phyloP scores from a whole-genome alignment of 306 rosid genomes.

The Castanea sativa region DNA sequence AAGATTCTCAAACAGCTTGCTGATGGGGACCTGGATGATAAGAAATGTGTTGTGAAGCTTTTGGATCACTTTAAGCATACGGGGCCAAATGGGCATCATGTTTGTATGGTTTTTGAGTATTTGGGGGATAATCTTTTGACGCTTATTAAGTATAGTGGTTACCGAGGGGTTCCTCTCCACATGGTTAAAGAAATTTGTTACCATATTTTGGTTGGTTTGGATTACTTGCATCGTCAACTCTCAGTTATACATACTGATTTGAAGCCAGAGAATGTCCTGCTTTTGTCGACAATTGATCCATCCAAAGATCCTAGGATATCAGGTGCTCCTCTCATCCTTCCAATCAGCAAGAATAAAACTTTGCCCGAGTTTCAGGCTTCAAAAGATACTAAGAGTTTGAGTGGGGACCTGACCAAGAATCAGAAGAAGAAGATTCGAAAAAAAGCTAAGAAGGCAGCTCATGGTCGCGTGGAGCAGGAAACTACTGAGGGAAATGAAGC shows the following conservation, averaged over 20 bases:
- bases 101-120: conserved; percentile 93
- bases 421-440: conserved; percentile 83
- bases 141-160: conserved; percentile 75
- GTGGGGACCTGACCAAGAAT: conserved; percentile 70
- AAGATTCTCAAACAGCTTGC: conserved; percentile 87
- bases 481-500: conserved; percentile 52
- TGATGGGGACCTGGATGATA: conserved; percentile 78
- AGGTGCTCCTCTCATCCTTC: conserved; percentile 63
- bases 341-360: conserved; percentile 51
- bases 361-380: conserved; percentile 40
- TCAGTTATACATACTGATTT: conserved; percentile 94
- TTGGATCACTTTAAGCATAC: conserved; percentile 95
- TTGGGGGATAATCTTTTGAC: conserved; percentile 92
- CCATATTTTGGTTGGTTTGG: conserved; percentile 86
- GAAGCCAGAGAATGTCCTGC: conserved; percentile 87
- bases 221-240: conserved; percentile 89
- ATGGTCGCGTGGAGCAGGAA: conserved; percentile 68
- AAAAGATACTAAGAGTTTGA: conserved; percentile 52
- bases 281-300: conserved; percentile 70
- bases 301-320: conserved; percentile 82
- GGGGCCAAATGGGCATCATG: conserved; percentile 95
- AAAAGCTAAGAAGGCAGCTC: conserved; percentile 94
- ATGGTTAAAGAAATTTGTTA: conserved; percentile 89
- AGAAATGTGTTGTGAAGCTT: conserved; percentile 92
- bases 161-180: conserved; percentile 71